Conservation (phyloP, 768 basidiomycete genomes). For the Tylopilus sp. region DNA sequence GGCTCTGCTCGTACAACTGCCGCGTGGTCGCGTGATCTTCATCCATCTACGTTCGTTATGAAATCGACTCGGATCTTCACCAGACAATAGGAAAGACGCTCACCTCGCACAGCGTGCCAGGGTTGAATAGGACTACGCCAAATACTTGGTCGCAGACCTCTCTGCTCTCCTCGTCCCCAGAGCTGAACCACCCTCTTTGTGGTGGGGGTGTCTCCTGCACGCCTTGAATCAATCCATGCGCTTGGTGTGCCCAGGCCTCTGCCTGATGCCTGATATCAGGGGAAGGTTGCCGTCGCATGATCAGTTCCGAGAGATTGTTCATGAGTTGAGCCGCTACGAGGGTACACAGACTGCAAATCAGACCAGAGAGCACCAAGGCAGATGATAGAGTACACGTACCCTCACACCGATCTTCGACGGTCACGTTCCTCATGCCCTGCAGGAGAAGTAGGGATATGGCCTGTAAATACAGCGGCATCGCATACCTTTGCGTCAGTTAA, state of each 20-base stretch:
- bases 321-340: slow-evolving; percentile 43
- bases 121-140: slow-evolving; percentile 58
- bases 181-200: neutral
- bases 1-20: slow-evolving; percentile 31
- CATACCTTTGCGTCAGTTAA: slow-evolving; percentile 41
- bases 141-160: slow-evolving; percentile 51
- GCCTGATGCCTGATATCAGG: slow-evolving; percentile 42
- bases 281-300: slow-evolving; percentile 37
- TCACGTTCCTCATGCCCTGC: slow-evolving; percentile 25
- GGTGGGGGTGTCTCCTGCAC: neutral
- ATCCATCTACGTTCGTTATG: slow-evolving; percentile 28
- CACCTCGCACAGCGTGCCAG: slow-evolving; percentile 52
- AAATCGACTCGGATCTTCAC: neutral
- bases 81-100: neutral
- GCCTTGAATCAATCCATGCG: slow-evolving; percentile 17
- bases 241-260: slow-evolving; percentile 60
- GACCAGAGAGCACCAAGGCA: neutral
- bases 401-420: slow-evolving; percentile 51
- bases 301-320: slow-evolving; percentile 45
- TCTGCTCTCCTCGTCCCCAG: neutral
- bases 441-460: slow-evolving; percentile 61
- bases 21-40: slow-evolving; percentile 28
- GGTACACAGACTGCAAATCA: neutral
- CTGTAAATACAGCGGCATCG: slow-evolving; percentile 69
- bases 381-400: slow-evolving; percentile 35